Evolutionary conservation across 345 rosid genomes (phyloP), one percentile per base, ranked within the genome.

Genomic region (Raphanus raphanistrum): DNA sequence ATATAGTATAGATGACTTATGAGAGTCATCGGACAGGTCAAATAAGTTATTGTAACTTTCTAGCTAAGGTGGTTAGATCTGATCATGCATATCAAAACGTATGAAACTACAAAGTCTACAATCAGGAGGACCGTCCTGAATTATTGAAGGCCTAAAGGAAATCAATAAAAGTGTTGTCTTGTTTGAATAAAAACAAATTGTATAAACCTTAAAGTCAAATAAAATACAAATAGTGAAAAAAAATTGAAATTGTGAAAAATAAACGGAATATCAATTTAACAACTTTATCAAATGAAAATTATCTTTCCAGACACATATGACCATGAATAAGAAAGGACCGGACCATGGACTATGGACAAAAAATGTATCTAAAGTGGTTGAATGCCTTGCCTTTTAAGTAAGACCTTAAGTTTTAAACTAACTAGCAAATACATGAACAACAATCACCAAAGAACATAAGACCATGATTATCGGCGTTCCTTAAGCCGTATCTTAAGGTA

Each of bases 1-100:
- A 7, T 62, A 50, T 31, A 43, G 32, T 62, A 50, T 31, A 43
- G 76, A 7, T 62, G 43, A 62, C 61, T 63, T 6, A 11, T 11
- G 21, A 61, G 69, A 50, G 76, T 63, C 76, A 72, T 7, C 16
- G 32, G 45, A 31, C 61, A 63, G 32, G 76, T 73, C 69, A 31
- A 43, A 3, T 32, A 6, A 52, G 48, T 2, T 3, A 58, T 25
- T 58, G 33, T 36, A 26, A n/a, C 65, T 60, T 60, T 6, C 35
- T 27, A 27, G 64, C 16, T 60, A 60, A 60, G 64, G 7, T 28
- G 35, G 64, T 60, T 27, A 59, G 63, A 59, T 21, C 27, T 57
- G 61, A 9, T 4, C 61, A 57, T 25, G 62, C 62, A 26, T 25
- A 58, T 58, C 32, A 7, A 17, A 54, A 54, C 8, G 27, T 54